Conservation (phyloP, 2,329 filamentous ascomycete species). For the Aspergillus sp. region DNA sequence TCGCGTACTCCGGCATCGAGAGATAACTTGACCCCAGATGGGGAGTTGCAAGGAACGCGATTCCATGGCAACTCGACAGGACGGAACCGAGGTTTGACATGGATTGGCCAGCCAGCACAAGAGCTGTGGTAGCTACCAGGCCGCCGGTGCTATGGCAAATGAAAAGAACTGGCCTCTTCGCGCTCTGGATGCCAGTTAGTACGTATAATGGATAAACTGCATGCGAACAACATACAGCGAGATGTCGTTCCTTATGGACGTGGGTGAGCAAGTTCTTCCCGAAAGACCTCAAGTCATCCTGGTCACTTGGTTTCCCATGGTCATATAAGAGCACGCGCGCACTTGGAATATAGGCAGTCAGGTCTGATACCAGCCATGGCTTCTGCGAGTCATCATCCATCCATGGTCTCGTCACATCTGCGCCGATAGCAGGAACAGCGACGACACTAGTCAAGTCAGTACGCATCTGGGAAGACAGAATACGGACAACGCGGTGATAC, state of each 20-base stretch:
- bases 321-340: constrained; percentile 21
- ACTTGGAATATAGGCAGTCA: constrained; percentile 12
- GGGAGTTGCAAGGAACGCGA: constrained; percentile 53
- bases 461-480: background rate
- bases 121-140: constrained; percentile 48
- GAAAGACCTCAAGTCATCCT: constrained; percentile 18
- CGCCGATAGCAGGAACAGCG: constrained; percentile 27
- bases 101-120: constrained; percentile 31
- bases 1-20: constrained; percentile 47
- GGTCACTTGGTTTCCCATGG: constrained; percentile 17
- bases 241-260: constrained; percentile 14
- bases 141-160: constrained; percentile 55
- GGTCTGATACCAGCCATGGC: constrained; percentile 18
- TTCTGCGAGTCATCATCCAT: constrained; percentile 8
- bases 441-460: constrained; percentile 27
- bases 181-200: constrained; percentile 7
- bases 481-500: constrained; percentile 3
- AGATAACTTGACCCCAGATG: constrained; percentile 56
- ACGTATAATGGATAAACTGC: background rate
- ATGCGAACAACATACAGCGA: constrained; percentile 8
- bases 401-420: constrained; percentile 22
- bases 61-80: constrained; percentile 49
- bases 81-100: constrained; percentile 28
- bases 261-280: constrained; percentile 16
- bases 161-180: constrained; percentile 47